phyloP scores from a whole-genome alignment of 1,284 basidiomycete genomes.

The Coniophora puteana region DNA sequence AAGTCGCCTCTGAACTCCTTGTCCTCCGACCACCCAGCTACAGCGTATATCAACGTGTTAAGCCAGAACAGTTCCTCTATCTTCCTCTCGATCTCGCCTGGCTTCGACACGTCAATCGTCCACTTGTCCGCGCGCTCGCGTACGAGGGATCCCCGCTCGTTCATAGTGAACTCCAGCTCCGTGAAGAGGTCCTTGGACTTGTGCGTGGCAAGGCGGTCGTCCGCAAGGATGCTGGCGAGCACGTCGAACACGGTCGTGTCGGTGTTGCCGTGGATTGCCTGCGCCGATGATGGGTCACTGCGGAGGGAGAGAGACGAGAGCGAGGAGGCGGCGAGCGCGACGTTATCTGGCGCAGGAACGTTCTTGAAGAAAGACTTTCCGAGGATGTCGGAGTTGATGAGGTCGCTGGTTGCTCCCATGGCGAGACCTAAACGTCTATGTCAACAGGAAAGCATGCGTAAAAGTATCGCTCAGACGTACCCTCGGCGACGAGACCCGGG shows the following conservation, averaged over 20 bases:
- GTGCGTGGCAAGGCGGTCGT: background rate
- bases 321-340: background rate
- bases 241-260: slow-evolving; percentile 15
- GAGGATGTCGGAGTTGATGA: background rate
- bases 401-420: background rate
- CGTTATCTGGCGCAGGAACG: background rate
- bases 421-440: slow-evolving; percentile 5
- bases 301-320: slow-evolving; percentile 9
- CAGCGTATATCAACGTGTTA: slow-evolving; percentile 34
- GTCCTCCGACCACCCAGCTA: slow-evolving; percentile 34
- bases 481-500: slow-evolving; percentile 7
- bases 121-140: slow-evolving; percentile 5
- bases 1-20: slow-evolving; percentile 39
- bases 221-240: slow-evolving; percentile 2
- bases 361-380: background rate
- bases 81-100: slow-evolving; percentile 30
- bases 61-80: slow-evolving; percentile 41
- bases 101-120: slow-evolving; percentile 8
- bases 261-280: background rate
- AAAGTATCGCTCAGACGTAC: background rate
- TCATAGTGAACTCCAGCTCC: background rate
- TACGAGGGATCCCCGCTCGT: background rate
- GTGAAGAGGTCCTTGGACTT: background rate
- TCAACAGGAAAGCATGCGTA: background rate
- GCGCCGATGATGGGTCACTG: background rate